These are phyloP conservation scores for Harringtonia lauricola DNA, from an alignment of 2,329 filamentous ascomycete species.

Conservation along the genomic window DNA sequence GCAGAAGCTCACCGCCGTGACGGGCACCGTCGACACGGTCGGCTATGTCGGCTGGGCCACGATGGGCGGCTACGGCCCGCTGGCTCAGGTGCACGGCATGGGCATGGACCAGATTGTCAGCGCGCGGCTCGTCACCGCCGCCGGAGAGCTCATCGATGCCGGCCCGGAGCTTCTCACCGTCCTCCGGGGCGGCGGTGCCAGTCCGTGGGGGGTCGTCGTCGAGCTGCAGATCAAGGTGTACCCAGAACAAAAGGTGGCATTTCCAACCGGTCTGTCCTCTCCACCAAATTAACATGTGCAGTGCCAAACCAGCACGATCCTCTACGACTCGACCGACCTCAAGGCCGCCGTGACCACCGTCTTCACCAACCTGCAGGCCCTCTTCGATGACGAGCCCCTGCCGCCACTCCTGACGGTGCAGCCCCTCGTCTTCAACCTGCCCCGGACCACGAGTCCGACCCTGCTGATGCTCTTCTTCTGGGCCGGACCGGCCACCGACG, in stretches of 20 bases:
- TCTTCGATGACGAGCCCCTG: no score
- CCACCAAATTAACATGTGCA: no score
- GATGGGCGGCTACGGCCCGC: conserved; percentile 23
- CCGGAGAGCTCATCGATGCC: conserved; percentile 17
- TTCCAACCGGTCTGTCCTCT: no score
- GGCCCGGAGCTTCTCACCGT: conserved; percentile 14
- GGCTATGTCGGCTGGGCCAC: conserved; percentile 25
- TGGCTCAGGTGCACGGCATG: conserved; percentile 18
- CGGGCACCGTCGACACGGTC: conserved; percentile 10
- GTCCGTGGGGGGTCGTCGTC: conserved; percentile 16
- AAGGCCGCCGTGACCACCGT: no score
- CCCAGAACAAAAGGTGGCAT: conserved; percentile 5
- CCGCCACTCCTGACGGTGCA: no score
- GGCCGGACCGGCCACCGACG: no score
- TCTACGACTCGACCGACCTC: no score
- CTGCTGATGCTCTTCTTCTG: no score
- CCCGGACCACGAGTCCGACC: no score
- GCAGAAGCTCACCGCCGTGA: conserved; percentile 10
- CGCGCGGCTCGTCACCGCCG: conserved; percentile 16
- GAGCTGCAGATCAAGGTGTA: conserved; percentile 17
- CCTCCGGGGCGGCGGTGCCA: conserved; percentile 16
- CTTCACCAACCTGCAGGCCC: no score
- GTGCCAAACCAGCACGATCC: no score
- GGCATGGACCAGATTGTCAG: conserved; percentile 26
- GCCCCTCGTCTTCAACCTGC: no score